Percentiles rank a stretch among this genome's conserved stretches.
Evolutionary conservation across 2,329 filamentous ascomycete genomes (phyloP).

Genomic region (Epichloe brachyelytri): DNA sequence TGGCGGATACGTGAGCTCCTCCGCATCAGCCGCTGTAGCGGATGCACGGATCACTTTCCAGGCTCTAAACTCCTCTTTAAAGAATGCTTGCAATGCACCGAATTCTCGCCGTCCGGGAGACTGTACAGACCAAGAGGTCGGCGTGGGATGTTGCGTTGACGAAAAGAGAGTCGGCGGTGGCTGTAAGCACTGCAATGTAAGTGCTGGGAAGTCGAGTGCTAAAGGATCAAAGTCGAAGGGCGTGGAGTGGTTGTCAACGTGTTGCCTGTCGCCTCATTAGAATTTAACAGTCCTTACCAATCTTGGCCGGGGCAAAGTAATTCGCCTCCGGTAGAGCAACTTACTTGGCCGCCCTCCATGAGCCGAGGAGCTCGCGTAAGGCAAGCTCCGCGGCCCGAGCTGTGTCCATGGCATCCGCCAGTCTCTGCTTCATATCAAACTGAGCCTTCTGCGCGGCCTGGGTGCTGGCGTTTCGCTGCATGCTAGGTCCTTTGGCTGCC

Average conservation of each 20-base stretch:
- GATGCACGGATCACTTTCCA: constrained; percentile 45
- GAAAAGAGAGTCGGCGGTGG: constrained; percentile 74
- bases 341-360: constrained; percentile 72
- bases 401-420: constrained; percentile 63
- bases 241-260: constrained; percentile 40
- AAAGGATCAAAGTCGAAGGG: constrained; percentile 76
- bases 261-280: constrained; percentile 27
- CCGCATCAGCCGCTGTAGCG: constrained; percentile 34
- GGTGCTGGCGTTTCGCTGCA: constrained; percentile 33
- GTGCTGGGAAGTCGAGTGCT: constrained; percentile 70
- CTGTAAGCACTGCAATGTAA: constrained; percentile 70
- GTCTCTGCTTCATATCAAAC: constrained; percentile 49
- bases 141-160: constrained; percentile 62
- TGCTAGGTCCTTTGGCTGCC: constrained; percentile 20
- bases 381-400: constrained; percentile 75
- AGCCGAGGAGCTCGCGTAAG: constrained; percentile 68
- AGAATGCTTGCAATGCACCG: constrained; percentile 54
- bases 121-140: constrained; percentile 68
- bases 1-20: constrained; percentile 39
- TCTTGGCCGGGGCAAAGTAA: not conserved
- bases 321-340: constrained; percentile 20
- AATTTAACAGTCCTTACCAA: constrained; percentile 5
- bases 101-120: constrained; percentile 64
- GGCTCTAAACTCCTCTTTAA: constrained; percentile 52
- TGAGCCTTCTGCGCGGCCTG: constrained; percentile 45